phyloP scores from a whole-genome alignment of 306 rosid species.

The Corylus americana region DNA sequence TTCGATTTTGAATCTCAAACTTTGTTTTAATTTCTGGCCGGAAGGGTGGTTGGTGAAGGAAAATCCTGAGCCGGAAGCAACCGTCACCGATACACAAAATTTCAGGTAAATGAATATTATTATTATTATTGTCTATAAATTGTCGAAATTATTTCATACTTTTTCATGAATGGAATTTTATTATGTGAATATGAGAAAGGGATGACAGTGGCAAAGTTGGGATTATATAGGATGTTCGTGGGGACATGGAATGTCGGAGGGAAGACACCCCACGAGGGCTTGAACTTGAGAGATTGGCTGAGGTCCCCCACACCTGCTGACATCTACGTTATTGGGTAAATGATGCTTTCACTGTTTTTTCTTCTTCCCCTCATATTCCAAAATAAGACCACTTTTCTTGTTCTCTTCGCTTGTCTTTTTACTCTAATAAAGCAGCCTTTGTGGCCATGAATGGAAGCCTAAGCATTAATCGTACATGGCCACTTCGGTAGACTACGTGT shows the following conservation, averaged over 20 bases:
- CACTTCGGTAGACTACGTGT: background rate
- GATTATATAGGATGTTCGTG: conserved; percentile 58
- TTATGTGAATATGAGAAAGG: too few species aligned
- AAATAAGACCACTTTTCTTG: background rate
- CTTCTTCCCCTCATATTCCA: background rate
- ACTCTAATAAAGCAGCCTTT: background rate
- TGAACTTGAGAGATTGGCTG: conserved; percentile 77
- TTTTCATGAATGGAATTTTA: too few species aligned
- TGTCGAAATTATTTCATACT: too few species aligned
- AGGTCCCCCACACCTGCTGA: conserved; percentile 60
- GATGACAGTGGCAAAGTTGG: background rate
- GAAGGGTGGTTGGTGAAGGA: conserved; percentile 53
- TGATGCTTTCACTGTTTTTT: background rate
- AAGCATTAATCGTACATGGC: background rate
- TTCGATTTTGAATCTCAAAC: conserved; percentile 6
- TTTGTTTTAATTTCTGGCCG: conserved; percentile 14
- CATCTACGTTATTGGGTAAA: conserved; percentile 83
- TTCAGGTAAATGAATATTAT: conserved; percentile 44
- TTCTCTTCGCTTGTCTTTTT: background rate
- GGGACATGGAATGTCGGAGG: conserved; percentile 99
- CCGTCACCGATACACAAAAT: conserved; percentile 24
- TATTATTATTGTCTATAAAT: too few species aligned
- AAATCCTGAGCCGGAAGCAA: conserved; percentile 25
- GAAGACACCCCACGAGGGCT: conserved; percentile 62
- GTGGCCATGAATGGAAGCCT: background rate